Evolutionary conservation across 1,284 basidiomycete species (phyloP).

Genomic region (Lentinus polychrous): DNA sequence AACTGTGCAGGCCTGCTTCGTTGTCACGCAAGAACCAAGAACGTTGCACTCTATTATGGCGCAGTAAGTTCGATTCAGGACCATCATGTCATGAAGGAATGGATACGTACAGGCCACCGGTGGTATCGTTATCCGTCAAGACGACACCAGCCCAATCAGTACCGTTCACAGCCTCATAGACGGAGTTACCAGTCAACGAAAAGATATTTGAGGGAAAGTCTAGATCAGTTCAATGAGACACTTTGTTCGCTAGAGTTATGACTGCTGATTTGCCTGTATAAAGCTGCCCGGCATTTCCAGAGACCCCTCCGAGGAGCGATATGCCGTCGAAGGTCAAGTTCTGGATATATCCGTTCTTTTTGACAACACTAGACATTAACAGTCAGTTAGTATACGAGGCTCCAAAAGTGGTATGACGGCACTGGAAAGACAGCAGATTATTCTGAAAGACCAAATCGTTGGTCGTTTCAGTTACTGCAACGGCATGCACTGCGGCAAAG

Average conservation of each 20-base stretch:
- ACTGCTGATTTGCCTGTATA: slow-evolving; percentile 10
- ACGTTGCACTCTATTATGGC: slow-evolving; percentile 14
- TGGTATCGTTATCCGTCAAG: slow-evolving; percentile 14
- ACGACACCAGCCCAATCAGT: slow-evolving; percentile 12
- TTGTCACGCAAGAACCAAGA: slow-evolving; percentile 23
- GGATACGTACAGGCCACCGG: slow-evolving; percentile 12
- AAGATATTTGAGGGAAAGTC: slow-evolving; percentile 14
- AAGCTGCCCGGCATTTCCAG: slow-evolving; percentile 13
- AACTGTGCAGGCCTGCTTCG: slow-evolving; percentile 22
- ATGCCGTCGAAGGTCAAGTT: slow-evolving; percentile 12
- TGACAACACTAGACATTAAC: slow-evolving; percentile 6
- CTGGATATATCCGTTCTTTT: slow-evolving; percentile 14
- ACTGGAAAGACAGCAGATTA: neutral
- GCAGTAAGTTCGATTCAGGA: neutral
- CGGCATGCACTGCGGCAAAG: neutral
- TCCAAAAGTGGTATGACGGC: neutral
- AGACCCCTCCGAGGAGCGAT: slow-evolving; percentile 10
- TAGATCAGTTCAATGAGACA: neutral
- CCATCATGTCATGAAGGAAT: neutral
- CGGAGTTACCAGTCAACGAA: slow-evolving; percentile 6
- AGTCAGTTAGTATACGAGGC: neutral
- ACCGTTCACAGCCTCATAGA: slow-evolving; percentile 9
- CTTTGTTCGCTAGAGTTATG: neutral
- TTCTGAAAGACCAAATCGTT: neutral
- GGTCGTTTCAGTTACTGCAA: neutral